Conservation (phyloP, 257 asterid species). For the Petunia axillaris region DNA sequence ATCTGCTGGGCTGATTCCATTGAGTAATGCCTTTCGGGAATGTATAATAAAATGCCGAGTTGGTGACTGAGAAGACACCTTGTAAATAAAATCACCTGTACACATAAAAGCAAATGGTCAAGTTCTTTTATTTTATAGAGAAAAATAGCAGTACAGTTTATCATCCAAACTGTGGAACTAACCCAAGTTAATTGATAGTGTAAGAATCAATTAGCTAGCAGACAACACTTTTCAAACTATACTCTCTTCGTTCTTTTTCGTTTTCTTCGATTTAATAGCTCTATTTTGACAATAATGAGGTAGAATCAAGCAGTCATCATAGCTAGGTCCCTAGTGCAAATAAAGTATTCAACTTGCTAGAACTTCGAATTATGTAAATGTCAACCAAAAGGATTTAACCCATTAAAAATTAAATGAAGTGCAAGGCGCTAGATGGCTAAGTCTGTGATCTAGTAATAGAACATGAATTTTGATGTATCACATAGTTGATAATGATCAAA, state of each 20-base stretch:
- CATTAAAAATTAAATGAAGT: constrained; percentile 6
- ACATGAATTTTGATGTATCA: constrained; percentile 8
- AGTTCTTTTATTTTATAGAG: constrained; percentile 1
- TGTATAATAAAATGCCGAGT: constrained; percentile 89
- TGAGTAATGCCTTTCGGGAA: constrained; percentile 93
- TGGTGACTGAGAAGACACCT: constrained; percentile 93
- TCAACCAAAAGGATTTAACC: constrained; percentile 5
- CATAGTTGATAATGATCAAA: background rate
- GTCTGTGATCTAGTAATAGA: background rate
- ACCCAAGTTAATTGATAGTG: background rate
- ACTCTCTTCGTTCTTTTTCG: background rate
- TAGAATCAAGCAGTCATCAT: background rate
- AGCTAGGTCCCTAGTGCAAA: background rate
- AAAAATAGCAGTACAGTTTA: background rate
- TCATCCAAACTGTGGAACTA: background rate
- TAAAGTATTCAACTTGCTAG: constrained; percentile 10
- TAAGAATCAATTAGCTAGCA: background rate
- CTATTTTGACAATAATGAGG: no score
- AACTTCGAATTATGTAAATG: background rate
- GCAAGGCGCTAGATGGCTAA: background rate
- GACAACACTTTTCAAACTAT: constrained; percentile 3
- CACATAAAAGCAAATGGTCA: constrained; percentile 29
- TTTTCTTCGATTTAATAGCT: background rate
- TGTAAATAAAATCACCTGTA: constrained; percentile 92
- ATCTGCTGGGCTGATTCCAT: constrained; percentile 90